Percentiles rank a stretch among this genome's conserved stretches.
Evolutionary conservation across 176 grass and related monocot species (phyloP).

Genomic region (sorghum (Sorghum bicolor)): DNA sequence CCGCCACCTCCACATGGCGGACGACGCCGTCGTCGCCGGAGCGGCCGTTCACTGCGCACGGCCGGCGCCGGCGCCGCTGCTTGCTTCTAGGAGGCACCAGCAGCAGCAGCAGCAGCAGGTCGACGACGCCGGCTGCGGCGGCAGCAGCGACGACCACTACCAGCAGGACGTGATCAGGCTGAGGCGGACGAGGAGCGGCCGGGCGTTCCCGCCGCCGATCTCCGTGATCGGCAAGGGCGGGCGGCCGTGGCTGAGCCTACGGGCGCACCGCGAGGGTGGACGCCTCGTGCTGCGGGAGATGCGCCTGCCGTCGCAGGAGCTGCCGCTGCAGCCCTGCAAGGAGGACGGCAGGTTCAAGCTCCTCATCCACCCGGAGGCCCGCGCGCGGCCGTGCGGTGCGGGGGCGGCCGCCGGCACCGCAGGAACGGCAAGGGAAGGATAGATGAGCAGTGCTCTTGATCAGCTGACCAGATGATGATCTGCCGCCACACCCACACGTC

Average conservation of each 20-base stretch:
- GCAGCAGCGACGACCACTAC: neutral
- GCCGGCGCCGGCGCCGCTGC: neutral
- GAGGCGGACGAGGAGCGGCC: conserved; percentile 41
- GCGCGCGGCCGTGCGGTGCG: neutral
- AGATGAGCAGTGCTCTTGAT: neutral
- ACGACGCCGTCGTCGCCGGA: neutral
- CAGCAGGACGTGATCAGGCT: neutral
- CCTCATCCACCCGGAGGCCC: conserved; percentile 43
- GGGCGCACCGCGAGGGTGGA: conserved; percentile 44
- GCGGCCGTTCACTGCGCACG: neutral
- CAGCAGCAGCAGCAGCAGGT: neutral
- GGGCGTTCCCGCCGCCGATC: conserved; percentile 65
- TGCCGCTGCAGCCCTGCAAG: conserved; percentile 44
- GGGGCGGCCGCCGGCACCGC: neutral
- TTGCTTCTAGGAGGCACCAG: conserved; percentile 7
- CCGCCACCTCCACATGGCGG: conserved; percentile 15
- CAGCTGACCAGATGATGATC: conserved; percentile 11
- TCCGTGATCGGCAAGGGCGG: conserved; percentile 60
- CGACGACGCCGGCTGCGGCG: neutral
- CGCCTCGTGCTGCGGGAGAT: conserved; percentile 71
- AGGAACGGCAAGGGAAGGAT: conserved; percentile 2
- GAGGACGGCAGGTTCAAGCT: conserved; percentile 71
- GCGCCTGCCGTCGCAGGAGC: conserved; percentile 61
- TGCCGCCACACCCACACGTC: neutral
- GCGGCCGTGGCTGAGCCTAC: conserved; percentile 55